A percentile compares a stretch with the other conserved stretches of the same genome.
Conservation (phyloP, 495 filamentous ascomycete species). For the Penicillium bovifimosum region DNA sequence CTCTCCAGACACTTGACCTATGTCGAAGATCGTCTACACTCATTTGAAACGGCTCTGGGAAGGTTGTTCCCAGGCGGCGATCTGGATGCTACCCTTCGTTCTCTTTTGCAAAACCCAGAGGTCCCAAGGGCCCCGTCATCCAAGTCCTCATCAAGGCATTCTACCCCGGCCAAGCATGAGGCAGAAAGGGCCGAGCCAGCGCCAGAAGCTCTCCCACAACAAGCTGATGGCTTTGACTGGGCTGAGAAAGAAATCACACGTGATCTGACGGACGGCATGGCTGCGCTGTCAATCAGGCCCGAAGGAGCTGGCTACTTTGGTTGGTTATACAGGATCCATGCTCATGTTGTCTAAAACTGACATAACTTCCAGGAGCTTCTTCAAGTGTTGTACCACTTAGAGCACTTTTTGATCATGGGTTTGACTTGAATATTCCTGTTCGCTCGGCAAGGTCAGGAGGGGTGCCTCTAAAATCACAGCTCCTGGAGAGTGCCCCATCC, state of each 20-base stretch:
- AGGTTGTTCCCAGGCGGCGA: constrained; percentile 43
- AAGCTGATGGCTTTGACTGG: constrained; percentile 51
- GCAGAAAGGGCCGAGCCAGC: constrained; percentile 35
- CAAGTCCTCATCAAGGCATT: constrained; percentile 37
- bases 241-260: constrained; percentile 42
- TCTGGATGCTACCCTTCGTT: constrained; percentile 42
- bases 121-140: constrained; percentile 30
- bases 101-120: constrained; percentile 40
- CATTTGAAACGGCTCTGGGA: constrained; percentile 41
- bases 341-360: constrained; percentile 6
- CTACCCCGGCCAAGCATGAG: constrained; percentile 34
- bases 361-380: constrained; percentile 30
- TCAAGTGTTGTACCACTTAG: constrained; percentile 45
- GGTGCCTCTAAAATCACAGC: constrained; percentile 37
- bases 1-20: constrained; percentile 42
- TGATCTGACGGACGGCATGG: constrained; percentile 49
- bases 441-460: constrained; percentile 30
- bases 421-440: constrained; percentile 41
- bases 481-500: constrained; percentile 38
- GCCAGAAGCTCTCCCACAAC: constrained; percentile 42
- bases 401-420: constrained; percentile 42
- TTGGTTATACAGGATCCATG: constrained; percentile 11
- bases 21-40: constrained; percentile 45
- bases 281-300: constrained; percentile 44
- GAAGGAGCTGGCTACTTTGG: constrained; percentile 49